A percentile compares a stretch with the other conserved stretches of the same genome.
phyloP scores from a whole-genome alignment of 257 asterid genomes.

The Solanum medicagineum region DNA sequence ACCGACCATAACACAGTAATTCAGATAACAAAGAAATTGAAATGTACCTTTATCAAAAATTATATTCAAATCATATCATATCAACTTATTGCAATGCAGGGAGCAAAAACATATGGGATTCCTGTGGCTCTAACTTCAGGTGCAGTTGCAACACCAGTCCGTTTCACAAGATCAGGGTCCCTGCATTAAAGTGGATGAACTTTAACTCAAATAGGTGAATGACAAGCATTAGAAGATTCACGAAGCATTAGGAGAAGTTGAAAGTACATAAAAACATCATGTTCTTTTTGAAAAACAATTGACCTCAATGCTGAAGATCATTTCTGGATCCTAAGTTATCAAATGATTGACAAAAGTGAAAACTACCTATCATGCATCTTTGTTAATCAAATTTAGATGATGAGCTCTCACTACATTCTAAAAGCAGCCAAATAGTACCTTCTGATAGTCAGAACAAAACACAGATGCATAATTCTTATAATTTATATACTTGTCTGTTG shows the following conservation, averaged over 20 bases:
- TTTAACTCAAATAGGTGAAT: conserved; percentile 6
- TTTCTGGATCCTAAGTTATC: neutral
- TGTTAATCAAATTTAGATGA: neutral
- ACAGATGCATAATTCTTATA: too few species aligned
- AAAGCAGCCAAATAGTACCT: neutral
- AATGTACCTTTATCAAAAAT: neutral
- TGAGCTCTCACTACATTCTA: neutral
- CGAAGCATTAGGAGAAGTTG: neutral
- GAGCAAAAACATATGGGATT: conserved; percentile 23
- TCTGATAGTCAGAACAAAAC: neutral
- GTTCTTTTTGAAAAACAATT: neutral
- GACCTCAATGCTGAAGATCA: neutral
- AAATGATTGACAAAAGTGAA: neutral
- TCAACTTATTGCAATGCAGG: conserved; percentile 21
- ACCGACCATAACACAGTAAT: neutral
- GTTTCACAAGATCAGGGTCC: conserved; percentile 16
- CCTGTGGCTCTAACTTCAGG: conserved; percentile 32
- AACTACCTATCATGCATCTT: neutral
- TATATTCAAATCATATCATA: neutral
- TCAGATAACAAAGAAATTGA: neutral
- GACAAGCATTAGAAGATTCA: neutral
- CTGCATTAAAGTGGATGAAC: neutral
- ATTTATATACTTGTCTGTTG: too few species aligned
- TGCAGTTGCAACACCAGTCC: conserved; percentile 31
- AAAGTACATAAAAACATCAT: neutral